These are phyloP conservation scores for Aegle marmelos DNA, from an alignment of 345 rosid genomes.

Conservation along the genomic window DNA sequence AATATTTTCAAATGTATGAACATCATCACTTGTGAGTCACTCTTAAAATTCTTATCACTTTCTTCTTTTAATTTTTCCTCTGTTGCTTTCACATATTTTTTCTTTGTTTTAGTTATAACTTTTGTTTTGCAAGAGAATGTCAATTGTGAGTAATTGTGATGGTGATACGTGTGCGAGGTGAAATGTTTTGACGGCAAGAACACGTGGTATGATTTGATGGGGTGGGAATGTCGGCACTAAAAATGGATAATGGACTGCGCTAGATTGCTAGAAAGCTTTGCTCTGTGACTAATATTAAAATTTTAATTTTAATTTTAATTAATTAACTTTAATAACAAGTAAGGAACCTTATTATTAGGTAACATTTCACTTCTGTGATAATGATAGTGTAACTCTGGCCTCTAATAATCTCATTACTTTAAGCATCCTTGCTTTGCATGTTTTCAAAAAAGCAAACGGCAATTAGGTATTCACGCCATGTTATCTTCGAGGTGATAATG, in stretches of 20 bases:
- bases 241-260: not conserved
- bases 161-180: not conserved
- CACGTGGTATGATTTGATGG: slow-evolving; percentile 12
- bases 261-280: not conserved
- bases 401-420: not conserved
- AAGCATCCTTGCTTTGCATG: not conserved
- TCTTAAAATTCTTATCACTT: too few species aligned
- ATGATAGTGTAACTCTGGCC: not conserved
- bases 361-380: not conserved
- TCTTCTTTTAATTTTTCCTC: too few species aligned
- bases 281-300: not conserved
- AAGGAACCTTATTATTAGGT: slow-evolving; percentile 6
- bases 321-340: not conserved
- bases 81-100: too few species aligned
- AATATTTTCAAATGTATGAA: too few species aligned
- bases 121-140: not conserved
- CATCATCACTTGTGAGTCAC: too few species aligned
- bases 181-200: not conserved
- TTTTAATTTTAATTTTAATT: not conserved
- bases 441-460: not conserved
- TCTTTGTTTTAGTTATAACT: not conserved
- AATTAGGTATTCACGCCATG: not conserved
- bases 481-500: not conserved
- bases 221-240: slow-evolving; percentile 12
- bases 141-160: not conserved